Percentiles rank a stretch among this genome's conserved stretches.
phyloP scores from a whole-genome alignment of 1,284 basidiomycete genomes.

The Apiotrichum porosum region DNA sequence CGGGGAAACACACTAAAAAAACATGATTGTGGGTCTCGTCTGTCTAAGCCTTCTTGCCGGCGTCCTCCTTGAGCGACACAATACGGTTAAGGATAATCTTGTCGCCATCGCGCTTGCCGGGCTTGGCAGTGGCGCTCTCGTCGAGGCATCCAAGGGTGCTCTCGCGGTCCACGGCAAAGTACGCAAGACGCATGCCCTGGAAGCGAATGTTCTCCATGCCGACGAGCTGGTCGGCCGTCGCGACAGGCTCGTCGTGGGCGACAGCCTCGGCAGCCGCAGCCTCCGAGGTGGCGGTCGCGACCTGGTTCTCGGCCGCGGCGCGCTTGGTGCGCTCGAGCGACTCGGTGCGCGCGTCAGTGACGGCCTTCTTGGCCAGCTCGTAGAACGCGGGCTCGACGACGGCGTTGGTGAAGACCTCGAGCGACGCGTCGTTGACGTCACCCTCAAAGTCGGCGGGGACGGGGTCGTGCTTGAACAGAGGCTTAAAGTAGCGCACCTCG shows the following conservation, averaged over 20 bases:
- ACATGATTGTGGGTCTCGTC: not conserved
- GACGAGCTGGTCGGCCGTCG: constrained; percentile 72
- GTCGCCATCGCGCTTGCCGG: constrained; percentile 61
- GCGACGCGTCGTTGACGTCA: constrained; percentile 76
- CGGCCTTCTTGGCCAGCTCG: constrained; percentile 66
- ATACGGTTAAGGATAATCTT: constrained; percentile 85
- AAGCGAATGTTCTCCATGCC: constrained; percentile 93
- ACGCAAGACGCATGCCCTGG: constrained; percentile 92
- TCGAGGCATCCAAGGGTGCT: constrained; percentile 62
- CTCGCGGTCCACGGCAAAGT: constrained; percentile 91
- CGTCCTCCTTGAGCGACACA: constrained; percentile 92
- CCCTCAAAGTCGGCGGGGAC: constrained; percentile 77
- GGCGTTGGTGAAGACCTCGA: constrained; percentile 73
- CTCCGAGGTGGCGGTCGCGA: constrained; percentile 46
- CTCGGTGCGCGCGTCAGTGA: constrained; percentile 64
- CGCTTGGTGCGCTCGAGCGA: constrained; percentile 59
- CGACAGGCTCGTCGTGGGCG: constrained; percentile 50
- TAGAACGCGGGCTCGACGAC: constrained; percentile 89
- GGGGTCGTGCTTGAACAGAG: constrained; percentile 89
- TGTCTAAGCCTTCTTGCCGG: constrained; percentile 60
- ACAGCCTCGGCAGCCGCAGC: constrained; percentile 46
- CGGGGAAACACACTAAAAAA: no score
- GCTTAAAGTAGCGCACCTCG: constrained; percentile 88
- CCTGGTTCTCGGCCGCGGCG: constrained; percentile 49
- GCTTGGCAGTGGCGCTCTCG: constrained; percentile 51